Percentiles rank a stretch among this genome's conserved stretches.
phyloP scores from a whole-genome alignment of 2,329 filamentous ascomycete species.

The Calonectria pteridis region DNA sequence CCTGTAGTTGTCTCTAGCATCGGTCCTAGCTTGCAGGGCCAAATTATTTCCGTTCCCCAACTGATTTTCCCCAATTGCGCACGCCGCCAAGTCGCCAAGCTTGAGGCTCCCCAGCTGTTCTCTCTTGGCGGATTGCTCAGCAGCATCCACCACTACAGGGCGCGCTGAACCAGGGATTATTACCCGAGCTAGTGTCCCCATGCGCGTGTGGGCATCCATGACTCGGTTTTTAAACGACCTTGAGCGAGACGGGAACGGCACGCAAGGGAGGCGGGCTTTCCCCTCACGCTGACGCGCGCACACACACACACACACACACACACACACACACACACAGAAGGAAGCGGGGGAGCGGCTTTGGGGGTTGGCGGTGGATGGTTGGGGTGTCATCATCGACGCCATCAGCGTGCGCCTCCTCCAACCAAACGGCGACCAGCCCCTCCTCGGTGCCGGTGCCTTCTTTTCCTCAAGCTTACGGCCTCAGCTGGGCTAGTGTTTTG shows the following conservation, averaged over 20 bases:
- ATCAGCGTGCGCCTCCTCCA: neutral
- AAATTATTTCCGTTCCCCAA: conserved; percentile 7
- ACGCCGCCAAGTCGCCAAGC: neutral
- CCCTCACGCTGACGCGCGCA: neutral
- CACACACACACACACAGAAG: neutral
- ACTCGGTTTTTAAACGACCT: neutral
- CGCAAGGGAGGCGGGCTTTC: neutral
- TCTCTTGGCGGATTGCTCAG: neutral
- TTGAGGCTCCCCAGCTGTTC: neutral
- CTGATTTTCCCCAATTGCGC: neutral
- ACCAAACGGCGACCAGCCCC: neutral
- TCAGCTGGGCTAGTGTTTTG: neutral
- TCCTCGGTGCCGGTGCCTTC: too few relatives aligned
- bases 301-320: neutral
- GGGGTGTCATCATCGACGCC: neutral
- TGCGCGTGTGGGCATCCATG: neutral
- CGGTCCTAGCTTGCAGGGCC: neutral
- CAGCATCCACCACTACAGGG: neutral
- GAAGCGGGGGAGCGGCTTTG: neutral
- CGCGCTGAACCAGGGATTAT: conserved; percentile 1
- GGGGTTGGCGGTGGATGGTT: neutral
- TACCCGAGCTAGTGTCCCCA: neutral
- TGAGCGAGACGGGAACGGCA: neutral
- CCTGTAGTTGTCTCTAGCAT: neutral
- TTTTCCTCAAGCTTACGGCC: neutral